Percentiles rank a stretch among this genome's conserved stretches.
Conservation (phyloP, 2,329 filamentous ascomycete genomes). For the Rutstroemia sp. region DNA sequence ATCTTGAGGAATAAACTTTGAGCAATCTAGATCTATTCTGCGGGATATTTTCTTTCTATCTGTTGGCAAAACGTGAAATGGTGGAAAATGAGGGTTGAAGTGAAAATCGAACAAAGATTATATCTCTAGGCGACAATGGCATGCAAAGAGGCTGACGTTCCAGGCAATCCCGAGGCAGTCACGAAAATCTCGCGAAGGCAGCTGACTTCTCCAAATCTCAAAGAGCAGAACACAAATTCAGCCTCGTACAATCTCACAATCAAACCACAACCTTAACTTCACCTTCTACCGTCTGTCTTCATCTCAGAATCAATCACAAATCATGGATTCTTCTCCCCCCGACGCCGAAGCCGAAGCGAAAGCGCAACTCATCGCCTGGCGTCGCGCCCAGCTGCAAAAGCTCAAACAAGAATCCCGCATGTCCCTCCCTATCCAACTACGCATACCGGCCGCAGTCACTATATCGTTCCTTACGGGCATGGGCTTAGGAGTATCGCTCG, state of each 20-base stretch:
- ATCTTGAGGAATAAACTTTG: background rate
- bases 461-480: constrained; percentile 63
- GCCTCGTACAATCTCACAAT: background rate
- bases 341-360: background rate
- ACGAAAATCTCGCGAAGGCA: background rate
- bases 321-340: background rate
- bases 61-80: background rate
- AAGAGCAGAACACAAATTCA: background rate
- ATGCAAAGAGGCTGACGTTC: background rate
- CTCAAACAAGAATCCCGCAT: constrained; percentile 31
- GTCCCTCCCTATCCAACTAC: constrained; percentile 56
- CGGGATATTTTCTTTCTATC: background rate
- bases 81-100: background rate
- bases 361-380: background rate
- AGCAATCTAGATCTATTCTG: background rate
- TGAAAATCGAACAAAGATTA: background rate
- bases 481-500: constrained; percentile 62
- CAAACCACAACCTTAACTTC: background rate
- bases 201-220: background rate
- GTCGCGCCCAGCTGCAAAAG: background rate
- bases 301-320: background rate
- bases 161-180: background rate
- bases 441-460: constrained; percentile 57
- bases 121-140: background rate
- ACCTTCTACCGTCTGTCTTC: background rate